Evolutionary conservation across 2,329 filamentous ascomycete species (phyloP).

Genomic region (Pseudopyricularia javanii): DNA sequence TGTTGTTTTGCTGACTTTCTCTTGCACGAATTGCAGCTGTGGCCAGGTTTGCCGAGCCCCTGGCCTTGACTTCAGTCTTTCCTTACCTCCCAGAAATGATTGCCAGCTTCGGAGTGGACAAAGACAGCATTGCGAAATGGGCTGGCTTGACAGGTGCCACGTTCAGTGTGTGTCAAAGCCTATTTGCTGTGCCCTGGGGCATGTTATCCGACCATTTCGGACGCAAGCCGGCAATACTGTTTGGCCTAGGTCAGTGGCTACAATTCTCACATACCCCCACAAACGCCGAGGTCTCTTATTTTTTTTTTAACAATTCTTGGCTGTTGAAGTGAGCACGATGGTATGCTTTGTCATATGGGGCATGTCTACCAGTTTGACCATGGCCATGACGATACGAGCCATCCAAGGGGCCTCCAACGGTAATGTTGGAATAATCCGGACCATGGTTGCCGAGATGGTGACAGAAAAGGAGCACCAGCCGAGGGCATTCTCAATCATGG

Average conservation of each 20-base stretch:
- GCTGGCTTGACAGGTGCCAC: constrained; percentile 62
- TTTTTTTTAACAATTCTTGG: not conserved
- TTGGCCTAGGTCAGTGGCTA: constrained; percentile 36
- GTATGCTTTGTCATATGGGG: constrained; percentile 71
- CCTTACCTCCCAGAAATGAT: constrained; percentile 74
- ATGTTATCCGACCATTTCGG: constrained; percentile 66
- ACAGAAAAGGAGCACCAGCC: constrained; percentile 79
- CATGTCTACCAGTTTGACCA: constrained; percentile 63
- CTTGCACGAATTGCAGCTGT: constrained; percentile 38
- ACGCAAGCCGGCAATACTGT: constrained; percentile 69
- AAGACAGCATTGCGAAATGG: constrained; percentile 66
- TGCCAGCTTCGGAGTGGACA: constrained; percentile 58
- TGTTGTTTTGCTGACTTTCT: constrained; percentile 17
- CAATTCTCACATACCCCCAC: not conserved
- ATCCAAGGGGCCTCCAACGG: constrained; percentile 79
- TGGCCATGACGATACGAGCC: constrained; percentile 68
- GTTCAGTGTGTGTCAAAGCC: constrained; percentile 60
- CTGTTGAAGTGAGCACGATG: constrained; percentile 54
- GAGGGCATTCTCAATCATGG: constrained; percentile 80
- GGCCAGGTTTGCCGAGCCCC: constrained; percentile 67
- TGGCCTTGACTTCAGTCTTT: constrained; percentile 60
- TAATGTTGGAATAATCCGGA: constrained; percentile 86
- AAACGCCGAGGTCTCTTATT: not conserved
- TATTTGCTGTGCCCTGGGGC: constrained; percentile 65
- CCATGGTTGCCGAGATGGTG: constrained; percentile 87